Percentiles rank a stretch among this genome's conserved stretches.
Conservation (phyloP, 805 yeast species). For the Monosporozyma aerobia region DNA sequence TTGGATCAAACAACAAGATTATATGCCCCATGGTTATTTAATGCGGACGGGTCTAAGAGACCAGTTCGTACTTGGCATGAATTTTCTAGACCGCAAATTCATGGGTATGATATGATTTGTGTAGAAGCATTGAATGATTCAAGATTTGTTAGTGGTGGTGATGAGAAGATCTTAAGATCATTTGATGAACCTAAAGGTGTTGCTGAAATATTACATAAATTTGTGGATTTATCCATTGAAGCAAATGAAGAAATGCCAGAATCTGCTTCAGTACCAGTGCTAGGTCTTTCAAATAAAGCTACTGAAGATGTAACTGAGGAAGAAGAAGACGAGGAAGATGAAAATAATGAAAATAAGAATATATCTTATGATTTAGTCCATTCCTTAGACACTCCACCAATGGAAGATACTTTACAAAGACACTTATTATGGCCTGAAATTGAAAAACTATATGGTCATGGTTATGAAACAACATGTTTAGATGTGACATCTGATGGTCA, state of each 20-base stretch:
- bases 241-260: conserved; percentile 47
- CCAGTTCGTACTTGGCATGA: conserved; percentile 61
- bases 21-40: conserved; percentile 50
- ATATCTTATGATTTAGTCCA: conserved; percentile 41
- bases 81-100: conserved; percentile 94
- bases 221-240: conserved; percentile 38
- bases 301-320: conserved; percentile 41
- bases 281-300: conserved; percentile 90
- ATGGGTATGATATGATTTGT: conserved; percentile 93
- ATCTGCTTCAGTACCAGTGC: conserved; percentile 82
- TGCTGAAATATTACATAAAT: conserved; percentile 46
- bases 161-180: conserved; percentile 83
- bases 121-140: conserved; percentile 50
- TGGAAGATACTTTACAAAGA: conserved; percentile 86
- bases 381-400: conserved; percentile 52
- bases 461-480: conserved; percentile 80
- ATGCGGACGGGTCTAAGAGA: conserved; percentile 27
- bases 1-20: conserved; percentile 90
- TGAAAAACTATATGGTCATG: conserved; percentile 94
- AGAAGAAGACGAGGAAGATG: conserved; percentile 33
- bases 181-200: conserved; percentile 83
- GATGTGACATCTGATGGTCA: conserved; percentile 57
- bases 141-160: conserved; percentile 86
- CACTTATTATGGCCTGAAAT: conserved; percentile 91
- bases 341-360: conserved; percentile 28